Evolutionary conservation across 2,329 filamentous ascomycete species (phyloP), one percentile per base, ranked within the genome.

Genomic region (Mycosphaerella sp.): DNA sequence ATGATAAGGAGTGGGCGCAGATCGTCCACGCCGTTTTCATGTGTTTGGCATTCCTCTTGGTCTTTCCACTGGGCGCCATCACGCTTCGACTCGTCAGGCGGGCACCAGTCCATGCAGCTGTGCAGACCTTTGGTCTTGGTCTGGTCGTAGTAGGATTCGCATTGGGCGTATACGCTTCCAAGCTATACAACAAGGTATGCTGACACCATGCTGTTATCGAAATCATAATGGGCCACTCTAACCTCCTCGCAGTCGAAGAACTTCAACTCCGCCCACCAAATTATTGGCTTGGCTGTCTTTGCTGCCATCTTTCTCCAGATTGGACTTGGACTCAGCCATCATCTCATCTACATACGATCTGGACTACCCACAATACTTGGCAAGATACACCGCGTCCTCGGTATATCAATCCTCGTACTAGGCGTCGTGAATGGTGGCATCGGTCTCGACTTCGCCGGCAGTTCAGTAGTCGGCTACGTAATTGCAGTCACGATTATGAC

Each of bases 351-450:
- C 57, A 62, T 59, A 55, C 59, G 60, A 32, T 57, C 59, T 17
- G 57, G 55, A 21, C 44, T 44, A 14, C 79, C 26, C 73, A 74
- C 59, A 3, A 48, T 56, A 12, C 72, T 81, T 34, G 74, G 78
- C 49, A 76, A 72, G 14, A 70, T 79, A 23, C 82, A 85, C 67
- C 68, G 80, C 17, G 81, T 80, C 76, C 69, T 82, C 2, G 82
- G 82, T 2, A 76, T 81, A 11, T 44, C 76, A 3, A 72, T 80
- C 36, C 73, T 84, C 17, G 64, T 76, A 8, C 62, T 82, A 3
- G 82, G 80, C 43, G 70, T 80, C 12, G 62, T 78, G 51, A 83
- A 84, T 58, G 79, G 74, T 21, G 81, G 82, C 58, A 67, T 83
- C 4, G 82, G 82, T 23, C 83, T 84, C 64, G 73, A 74, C 0